Base-by-base conservation (phyloP, 345 rosid genomes). In the Draba incana region DNA sequence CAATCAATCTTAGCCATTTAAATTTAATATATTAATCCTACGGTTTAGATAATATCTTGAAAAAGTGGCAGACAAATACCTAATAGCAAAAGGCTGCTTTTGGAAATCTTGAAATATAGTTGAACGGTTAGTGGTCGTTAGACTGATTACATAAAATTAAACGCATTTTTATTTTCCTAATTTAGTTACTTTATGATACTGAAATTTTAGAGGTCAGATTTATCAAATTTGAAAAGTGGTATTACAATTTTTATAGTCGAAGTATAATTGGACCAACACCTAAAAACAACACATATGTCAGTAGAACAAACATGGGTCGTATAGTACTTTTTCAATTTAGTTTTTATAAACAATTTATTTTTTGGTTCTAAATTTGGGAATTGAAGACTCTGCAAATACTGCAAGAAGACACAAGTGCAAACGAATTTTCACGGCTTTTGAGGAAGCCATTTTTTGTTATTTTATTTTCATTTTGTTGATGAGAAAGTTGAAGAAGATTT, bases 71-170 rank as follows among this genome's bases (percentile, higher is more conserved):
- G 70, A 68, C 75, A 75, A 14, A 6, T 10, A 46, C 69, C 42
- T 75, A 62, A 62, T 5, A 47, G 28, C 48, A 63, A 75, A 75
- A 75, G 31, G 61, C 66, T 46, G 74, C 58, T 42, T 54, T 61
- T 62, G 47, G 74, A 75, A 68, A 75, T 61, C 60, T 69, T 62
- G 42, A 28, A 48, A 53, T 53, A 2, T 46, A 46, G 78, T 61
- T 68, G 68, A 69, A 58, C 75, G 56, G 79, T 75, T 75, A 50
- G 61, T 48, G 55, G 60, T 69, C 56, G 79, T 75, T 75, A 64
- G 10, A 12, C 20, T 24, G 5, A 54, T 63, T 24, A 54, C 7
- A n/a, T 39, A 8, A 59, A 1, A 3, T 49, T 51, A 55, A 55
- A 46, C 33, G 11, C 50, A 53, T 20, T 47, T 57, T 58, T 13